Base-by-base conservation (phyloP, 345 rosid species). In the Geranium rotundifolium region DNA sequence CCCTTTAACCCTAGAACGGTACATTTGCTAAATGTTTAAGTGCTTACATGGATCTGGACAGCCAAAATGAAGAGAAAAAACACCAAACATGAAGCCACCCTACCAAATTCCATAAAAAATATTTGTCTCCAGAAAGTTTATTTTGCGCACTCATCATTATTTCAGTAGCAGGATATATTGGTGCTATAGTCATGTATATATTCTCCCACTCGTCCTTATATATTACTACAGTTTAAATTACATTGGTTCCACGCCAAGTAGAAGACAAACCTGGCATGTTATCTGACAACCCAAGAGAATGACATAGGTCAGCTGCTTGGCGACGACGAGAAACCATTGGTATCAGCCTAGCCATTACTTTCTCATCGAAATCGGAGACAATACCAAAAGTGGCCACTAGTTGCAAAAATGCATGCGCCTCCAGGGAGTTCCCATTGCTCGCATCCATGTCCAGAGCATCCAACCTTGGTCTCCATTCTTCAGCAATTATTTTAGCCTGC, bases 311-410 rank as follows among this genome's bases (percentile, higher is more conserved):
- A 69, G 97, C 95, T 54, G 95, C 86, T 77, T 95, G 99, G 62
- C 91, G 97, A 60, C 99, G 96, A 69, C 97, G 97, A 63, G 97
- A 90, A 72, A 95, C 97, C 97, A 90, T 90, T 27, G 99, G 97
- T 60, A 95, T 78, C 23, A 95, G 80, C 84, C 86, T 80, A 61
- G 71, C 74, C 34, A 93, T 72, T 69, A 81, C 86, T 72, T 85
- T 86, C 73, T 71, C 95, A 6, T 86, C 74, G 70, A 88, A 90
- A 68, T 80, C 84, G 34, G 95, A 88, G 65, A 89, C 91, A 76
- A 93, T 84, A 57, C 73, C 85, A 76, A 93, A 93, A 60, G 92
- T 90, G 29, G 92, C 90, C 23, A 93, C 78, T 58, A 93, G 96
- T 69, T 93, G 99, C 75, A 93, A 80, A 69, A 90, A 93, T 20